phyloP scores from a whole-genome alignment of 176 grass and related monocot genomes.

The Hsuehochloa calcarea region DNA sequence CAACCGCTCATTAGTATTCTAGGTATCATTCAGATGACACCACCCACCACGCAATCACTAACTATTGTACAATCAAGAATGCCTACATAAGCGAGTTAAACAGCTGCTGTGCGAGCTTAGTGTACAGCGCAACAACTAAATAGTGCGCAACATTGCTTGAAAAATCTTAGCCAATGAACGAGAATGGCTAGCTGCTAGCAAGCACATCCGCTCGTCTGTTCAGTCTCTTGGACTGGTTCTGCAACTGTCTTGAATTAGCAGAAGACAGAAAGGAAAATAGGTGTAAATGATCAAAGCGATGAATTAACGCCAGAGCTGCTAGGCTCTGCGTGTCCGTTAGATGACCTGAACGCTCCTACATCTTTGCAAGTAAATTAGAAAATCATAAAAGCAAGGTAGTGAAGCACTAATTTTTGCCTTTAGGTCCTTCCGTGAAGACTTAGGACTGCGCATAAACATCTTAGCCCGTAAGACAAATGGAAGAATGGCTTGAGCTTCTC shows the following conservation, averaged over 20 bases:
- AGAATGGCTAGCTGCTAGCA: slow-evolving; percentile 50
- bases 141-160: background rate
- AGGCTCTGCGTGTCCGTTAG: background rate
- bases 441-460: background rate
- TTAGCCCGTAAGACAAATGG: background rate
- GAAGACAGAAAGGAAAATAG: slow-evolving; percentile 14
- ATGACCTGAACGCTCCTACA: background rate
- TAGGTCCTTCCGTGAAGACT: no score
- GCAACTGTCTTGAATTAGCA: slow-evolving; percentile 75
- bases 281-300: background rate
- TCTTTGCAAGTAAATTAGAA: background rate
- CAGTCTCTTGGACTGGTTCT: slow-evolving; percentile 45
- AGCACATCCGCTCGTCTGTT: slow-evolving; percentile 70
- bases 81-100: slow-evolving; percentile 8
- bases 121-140: background rate
- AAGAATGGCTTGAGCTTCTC: background rate
- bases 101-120: slow-evolving; percentile 16
- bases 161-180: background rate
- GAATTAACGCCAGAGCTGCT: background rate
- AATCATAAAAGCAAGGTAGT: no score
- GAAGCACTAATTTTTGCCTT: no score
- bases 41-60: background rate
- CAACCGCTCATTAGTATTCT: background rate
- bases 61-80: background rate
- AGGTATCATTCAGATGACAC: background rate